Percentiles rank a stretch among this genome's conserved stretches.
Conservation (phyloP, 495 filamentous ascomycete species). For the Astrothelium subdiscretum region DNA sequence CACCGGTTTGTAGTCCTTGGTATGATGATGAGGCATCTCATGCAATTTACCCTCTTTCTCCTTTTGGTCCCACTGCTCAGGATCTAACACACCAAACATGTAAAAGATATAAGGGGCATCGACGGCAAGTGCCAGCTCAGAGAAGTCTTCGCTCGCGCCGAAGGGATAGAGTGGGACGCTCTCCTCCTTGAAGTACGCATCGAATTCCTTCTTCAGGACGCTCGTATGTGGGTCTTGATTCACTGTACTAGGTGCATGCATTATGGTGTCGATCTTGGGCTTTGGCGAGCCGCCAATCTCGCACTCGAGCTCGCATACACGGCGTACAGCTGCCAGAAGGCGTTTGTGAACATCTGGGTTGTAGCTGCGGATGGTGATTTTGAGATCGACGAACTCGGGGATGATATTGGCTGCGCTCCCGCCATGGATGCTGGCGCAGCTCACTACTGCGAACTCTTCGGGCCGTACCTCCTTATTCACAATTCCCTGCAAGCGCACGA, state of each 20-base stretch:
- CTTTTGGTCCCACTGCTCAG: not conserved
- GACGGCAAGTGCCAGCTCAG: not conserved
- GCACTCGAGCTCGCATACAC: not conserved
- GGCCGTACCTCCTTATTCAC: conserved; percentile 41
- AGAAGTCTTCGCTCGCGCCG: not conserved
- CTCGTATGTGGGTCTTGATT: not conserved
- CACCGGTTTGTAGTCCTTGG: not conserved
- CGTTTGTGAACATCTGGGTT: conserved; percentile 6
- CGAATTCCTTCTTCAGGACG: not conserved
- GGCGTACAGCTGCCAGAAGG: not conserved
- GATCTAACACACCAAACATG: not conserved
- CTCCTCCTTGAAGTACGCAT: not conserved
- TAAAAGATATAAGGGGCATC: not conserved
- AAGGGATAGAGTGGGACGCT: not conserved
- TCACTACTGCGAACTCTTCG: conserved; percentile 38
- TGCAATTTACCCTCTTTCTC: not conserved
- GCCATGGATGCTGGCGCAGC: conserved; percentile 40
- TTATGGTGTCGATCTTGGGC: not conserved
- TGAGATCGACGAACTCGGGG: conserved; percentile 35
- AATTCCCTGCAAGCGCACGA: conserved; percentile 39
- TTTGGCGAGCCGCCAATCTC: not conserved
- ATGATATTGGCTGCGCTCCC: conserved; percentile 45
- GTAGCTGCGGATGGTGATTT: conserved; percentile 36
- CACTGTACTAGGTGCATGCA: not conserved
- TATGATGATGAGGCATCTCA: not conserved